Base-by-base conservation (phyloP, 495 filamentous ascomycete genomes). In the Lasiosphaeria hispida region DNA sequence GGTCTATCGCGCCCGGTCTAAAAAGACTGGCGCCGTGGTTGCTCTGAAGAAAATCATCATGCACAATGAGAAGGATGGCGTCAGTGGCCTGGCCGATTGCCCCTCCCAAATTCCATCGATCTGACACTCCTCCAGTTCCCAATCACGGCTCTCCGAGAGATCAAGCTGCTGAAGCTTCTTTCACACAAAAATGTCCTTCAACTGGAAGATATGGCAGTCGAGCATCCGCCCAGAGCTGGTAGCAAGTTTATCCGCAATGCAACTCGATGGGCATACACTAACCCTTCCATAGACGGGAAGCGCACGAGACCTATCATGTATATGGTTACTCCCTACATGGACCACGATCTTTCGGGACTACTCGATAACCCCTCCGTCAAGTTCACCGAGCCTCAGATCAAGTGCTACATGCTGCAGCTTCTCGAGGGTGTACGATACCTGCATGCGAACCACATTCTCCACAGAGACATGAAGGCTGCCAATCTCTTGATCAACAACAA, bases 291-390 rank as follows among this genome's bases (percentile, higher is more conserved):
- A 84, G 82, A 77, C 48, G 89, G 92, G 69, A 91, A 89, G 63
- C 82, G 85, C 48, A 94, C 92, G 72, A 85, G 87, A 57, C 87
- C 89, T 0, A 90, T 90, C 69, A 89, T 97, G 80, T 97, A 96
- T 69, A 99, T 99, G 94, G 94, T 97, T 50, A 96, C 87, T 19
- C 93, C 92, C 35, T 99, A 97, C 69, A 96, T 97, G 93, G 94
- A 97, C 64, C 94, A 99, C 69, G 94, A 99, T 69, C 80, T 99
- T 6, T 96, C 93, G 14, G 94, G 94, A 53, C 83, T 99, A 11
- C 83, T 99, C 59, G 94, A 97, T 68, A 99, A 99, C 62, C 92
- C 93, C 30, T 81, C 83, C 5, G 92, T 97, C 52, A 82, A 83
- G 11, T 91, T 99, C 59, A 89, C 85, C 8, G 85, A 91, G 65